phyloP scores from a whole-genome alignment of 2,329 filamentous ascomycete genomes.

The Beauveria australis region DNA sequence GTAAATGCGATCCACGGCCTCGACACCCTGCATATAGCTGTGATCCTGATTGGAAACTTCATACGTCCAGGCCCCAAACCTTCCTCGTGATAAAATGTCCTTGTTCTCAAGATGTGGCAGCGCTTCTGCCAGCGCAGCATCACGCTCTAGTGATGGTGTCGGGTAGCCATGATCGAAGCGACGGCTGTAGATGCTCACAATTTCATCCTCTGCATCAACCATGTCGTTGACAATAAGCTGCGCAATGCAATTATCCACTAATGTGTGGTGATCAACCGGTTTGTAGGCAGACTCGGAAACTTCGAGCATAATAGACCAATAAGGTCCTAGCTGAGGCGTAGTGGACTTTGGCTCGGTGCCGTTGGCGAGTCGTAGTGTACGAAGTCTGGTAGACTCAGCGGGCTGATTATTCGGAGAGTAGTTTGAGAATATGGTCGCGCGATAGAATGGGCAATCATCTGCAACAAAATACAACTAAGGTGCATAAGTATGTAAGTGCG shows the following conservation, averaged over 20 bases:
- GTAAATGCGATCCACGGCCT: slow-evolving; percentile 83
- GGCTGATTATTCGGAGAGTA: slow-evolving; percentile 95
- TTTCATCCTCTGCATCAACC: slow-evolving; percentile 79
- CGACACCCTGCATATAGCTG: slow-evolving; percentile 80
- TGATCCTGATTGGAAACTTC: slow-evolving; percentile 40
- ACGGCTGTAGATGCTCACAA: slow-evolving; percentile 89
- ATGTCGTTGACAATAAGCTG: slow-evolving; percentile 83
- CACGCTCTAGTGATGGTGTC: slow-evolving; percentile 79
- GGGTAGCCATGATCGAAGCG: slow-evolving; percentile 93
- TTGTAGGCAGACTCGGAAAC: slow-evolving; percentile 88
- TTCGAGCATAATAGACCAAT: slow-evolving; percentile 97
- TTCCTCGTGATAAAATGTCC: slow-evolving; percentile 82
- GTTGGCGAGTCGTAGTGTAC: slow-evolving; percentile 69
- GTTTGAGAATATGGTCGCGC: slow-evolving; percentile 95
- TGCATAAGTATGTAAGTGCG: neutral
- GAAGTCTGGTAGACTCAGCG: slow-evolving; percentile 62
- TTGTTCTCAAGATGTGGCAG: slow-evolving; percentile 75
- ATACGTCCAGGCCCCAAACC: slow-evolving; percentile 90
- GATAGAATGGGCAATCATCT: slow-evolving; percentile 91
- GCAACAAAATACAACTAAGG: slow-evolving; percentile 81
- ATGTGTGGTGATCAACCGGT: slow-evolving; percentile 69
- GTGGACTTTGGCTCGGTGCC: slow-evolving; percentile 57
- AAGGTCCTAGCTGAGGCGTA: slow-evolving; percentile 64
- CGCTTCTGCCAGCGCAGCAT: slow-evolving; percentile 76
- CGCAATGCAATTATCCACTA: slow-evolving; percentile 75